phyloP scores from a whole-genome alignment of 805 yeast genomes.

The Brettanomyces naardenensis region DNA sequence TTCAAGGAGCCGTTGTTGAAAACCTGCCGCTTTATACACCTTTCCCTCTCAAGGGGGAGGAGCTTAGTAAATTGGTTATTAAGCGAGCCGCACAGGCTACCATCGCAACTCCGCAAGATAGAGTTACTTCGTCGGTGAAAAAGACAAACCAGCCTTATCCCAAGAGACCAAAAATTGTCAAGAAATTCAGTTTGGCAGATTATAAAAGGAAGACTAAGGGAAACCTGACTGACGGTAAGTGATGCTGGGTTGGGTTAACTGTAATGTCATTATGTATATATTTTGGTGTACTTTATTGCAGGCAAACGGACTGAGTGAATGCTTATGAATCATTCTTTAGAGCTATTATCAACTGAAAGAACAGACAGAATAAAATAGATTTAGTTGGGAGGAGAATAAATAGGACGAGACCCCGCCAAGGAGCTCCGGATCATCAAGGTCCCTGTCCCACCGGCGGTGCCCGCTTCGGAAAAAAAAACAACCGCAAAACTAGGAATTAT shows the following conservation, averaged over 20 bases:
- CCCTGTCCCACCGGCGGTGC: too few relatives aligned
- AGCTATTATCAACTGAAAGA: too few relatives aligned
- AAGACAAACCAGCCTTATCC: not conserved
- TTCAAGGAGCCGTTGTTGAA: not conserved
- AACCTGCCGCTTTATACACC: constrained; percentile 3
- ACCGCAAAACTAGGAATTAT: too few relatives aligned
- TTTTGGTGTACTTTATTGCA: not conserved
- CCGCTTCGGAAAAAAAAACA: too few relatives aligned
- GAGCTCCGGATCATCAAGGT: too few relatives aligned
- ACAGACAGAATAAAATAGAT: too few relatives aligned
- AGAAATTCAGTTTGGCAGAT: constrained; percentile 69
- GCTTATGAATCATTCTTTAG: too few relatives aligned
- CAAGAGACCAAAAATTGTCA: constrained; percentile 31
- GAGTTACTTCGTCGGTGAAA: not conserved
- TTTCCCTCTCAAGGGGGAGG: constrained; percentile 2
- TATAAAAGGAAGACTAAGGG: constrained; percentile 36
- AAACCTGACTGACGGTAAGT: too few relatives aligned
- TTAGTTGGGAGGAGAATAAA: too few relatives aligned
- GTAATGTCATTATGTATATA: not conserved
- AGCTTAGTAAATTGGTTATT: not conserved
- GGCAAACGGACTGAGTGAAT: too few relatives aligned
- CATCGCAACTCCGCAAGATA: not conserved
- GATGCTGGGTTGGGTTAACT: too few relatives aligned
- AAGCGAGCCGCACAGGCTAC: not conserved
- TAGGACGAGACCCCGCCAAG: too few relatives aligned